phyloP scores from a whole-genome alignment of 331 rosid genomes.

The Spiraea crenata region DNA sequence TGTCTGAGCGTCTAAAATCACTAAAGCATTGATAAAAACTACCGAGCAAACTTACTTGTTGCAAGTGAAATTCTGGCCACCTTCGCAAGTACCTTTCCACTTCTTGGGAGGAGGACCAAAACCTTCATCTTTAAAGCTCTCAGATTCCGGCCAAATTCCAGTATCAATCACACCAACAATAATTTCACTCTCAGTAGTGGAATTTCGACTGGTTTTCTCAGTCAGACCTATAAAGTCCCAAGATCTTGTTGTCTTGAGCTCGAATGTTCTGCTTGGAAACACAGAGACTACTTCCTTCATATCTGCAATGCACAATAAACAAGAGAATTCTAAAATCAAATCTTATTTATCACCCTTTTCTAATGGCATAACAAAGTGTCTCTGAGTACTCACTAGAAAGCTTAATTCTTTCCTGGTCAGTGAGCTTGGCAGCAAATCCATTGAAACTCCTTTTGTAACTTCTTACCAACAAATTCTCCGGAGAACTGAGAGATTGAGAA shows the following conservation, averaged over 20 bases:
- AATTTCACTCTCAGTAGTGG: background rate
- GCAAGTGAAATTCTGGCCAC: conserved; percentile 36
- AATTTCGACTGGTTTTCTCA: background rate
- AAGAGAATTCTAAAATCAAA: background rate
- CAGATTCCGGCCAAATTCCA: conserved; percentile 27
- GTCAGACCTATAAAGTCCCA: conserved; percentile 24
- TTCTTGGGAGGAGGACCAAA: conserved; percentile 17
- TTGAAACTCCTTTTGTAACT: conserved; percentile 38
- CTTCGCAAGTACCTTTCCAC: conserved; percentile 27
- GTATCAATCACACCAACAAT: conserved; percentile 15
- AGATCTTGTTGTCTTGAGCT: conserved; percentile 21
- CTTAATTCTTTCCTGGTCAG: conserved; percentile 18
- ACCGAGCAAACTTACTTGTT: conserved; percentile 5
- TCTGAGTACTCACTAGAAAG: conserved; percentile 4
- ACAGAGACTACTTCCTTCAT: conserved; percentile 18
- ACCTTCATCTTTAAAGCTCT: conserved; percentile 18
- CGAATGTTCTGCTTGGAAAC: conserved; percentile 11
- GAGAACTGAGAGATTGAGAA: background rate
- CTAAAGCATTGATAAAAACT: background rate
- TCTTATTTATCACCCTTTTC: background rate
- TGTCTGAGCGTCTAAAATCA: background rate
- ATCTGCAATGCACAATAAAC: background rate
- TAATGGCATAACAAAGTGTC: background rate
- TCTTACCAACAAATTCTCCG: background rate
- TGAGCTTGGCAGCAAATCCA: conserved; percentile 37